Percentiles rank a stretch among this genome's conserved stretches.
Evolutionary conservation across 1,139 yeast species (phyloP).

Genomic region (Saccharomyces hybrid): DNA sequence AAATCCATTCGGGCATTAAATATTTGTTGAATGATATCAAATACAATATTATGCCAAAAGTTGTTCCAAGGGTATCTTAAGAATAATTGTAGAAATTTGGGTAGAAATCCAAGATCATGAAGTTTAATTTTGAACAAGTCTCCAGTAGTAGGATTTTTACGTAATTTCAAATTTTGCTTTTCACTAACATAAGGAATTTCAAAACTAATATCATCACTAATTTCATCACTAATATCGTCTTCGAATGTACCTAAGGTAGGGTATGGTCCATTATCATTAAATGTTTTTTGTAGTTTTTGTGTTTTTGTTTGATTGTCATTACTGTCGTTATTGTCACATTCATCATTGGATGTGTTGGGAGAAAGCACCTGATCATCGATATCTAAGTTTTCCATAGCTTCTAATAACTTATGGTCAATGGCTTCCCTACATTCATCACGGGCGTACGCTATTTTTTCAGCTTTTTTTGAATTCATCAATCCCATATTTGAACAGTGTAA

Average conservation of each 20-base stretch:
- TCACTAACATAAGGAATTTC: slow-evolving; percentile 45
- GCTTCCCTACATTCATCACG: slow-evolving; percentile 62
- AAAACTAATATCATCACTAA: slow-evolving; percentile 33
- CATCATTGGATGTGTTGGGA: not conserved
- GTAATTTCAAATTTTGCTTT: slow-evolving; percentile 49
- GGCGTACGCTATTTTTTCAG: slow-evolving; percentile 67
- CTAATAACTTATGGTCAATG: slow-evolving; percentile 24
- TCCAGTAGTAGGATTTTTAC: slow-evolving; percentile 76
- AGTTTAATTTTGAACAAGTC: slow-evolving; percentile 81
- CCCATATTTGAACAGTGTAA: slow-evolving; percentile 97
- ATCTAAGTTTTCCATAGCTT: slow-evolving; percentile 33
- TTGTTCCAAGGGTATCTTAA: slow-evolving; percentile 96
- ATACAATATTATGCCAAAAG: slow-evolving; percentile 92
- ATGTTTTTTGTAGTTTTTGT: not conserved
- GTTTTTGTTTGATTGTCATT: not conserved
- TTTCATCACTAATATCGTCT: slow-evolving; percentile 17
- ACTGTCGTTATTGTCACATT: not conserved
- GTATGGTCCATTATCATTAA: slow-evolving; percentile 4
- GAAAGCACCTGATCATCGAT: slow-evolving; percentile 13
- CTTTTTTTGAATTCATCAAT: slow-evolving; percentile 73
- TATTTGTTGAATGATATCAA: slow-evolving; percentile 94
- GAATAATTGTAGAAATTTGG: slow-evolving; percentile 73
- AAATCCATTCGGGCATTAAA: slow-evolving; percentile 93
- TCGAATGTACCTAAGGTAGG: slow-evolving; percentile 6
- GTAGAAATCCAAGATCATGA: slow-evolving; percentile 71